Percentiles rank a stretch among this genome's conserved stretches.
These are phyloP conservation scores for Anisodus acutangulus DNA, from an alignment of 257 asterid species.

Conservation along the genomic window DNA sequence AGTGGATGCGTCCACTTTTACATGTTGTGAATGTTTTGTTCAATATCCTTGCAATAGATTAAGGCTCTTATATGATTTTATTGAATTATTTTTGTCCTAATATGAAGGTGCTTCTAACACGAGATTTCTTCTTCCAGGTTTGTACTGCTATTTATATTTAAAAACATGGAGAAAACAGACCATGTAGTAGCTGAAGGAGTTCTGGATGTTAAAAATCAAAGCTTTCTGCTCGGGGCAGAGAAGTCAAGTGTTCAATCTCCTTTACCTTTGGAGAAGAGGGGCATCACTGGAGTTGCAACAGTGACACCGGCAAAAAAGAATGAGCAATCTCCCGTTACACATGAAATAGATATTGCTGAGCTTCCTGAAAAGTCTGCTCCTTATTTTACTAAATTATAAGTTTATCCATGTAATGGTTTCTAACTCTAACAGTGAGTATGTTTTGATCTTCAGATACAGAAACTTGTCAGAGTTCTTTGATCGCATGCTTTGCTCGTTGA, in stretches of 20 bases:
- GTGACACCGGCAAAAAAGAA: conserved; percentile 64
- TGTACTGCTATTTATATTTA: background rate
- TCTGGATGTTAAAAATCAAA: conserved; percentile 30
- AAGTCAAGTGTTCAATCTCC: conserved; percentile 35
- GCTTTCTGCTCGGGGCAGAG: conserved; percentile 1
- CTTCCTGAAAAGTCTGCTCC: conserved; percentile 70
- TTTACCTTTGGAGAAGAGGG: conserved; percentile 32
- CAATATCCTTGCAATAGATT: background rate
- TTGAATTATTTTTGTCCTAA: background rate
- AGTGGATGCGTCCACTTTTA: background rate
- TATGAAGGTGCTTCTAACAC: background rate
- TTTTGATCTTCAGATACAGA: conserved; percentile 50
- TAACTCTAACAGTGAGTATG: conserved; percentile 5
- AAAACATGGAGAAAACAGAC: conserved; percentile 46
- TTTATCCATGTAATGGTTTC: background rate
- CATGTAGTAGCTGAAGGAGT: conserved; percentile 27
- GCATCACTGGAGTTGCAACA: conserved; percentile 38
- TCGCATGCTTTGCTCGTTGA: conserved; percentile 63
- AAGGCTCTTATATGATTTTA: background rate
- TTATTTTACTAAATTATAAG: conserved; percentile 16
- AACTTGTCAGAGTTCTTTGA: conserved; percentile 56
- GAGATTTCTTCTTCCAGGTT: conserved; percentile 29
- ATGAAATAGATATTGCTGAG: conserved; percentile 38
- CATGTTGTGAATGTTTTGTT: background rate
- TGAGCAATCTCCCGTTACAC: conserved; percentile 53